A percentile compares a stretch with the other conserved stretches of the same genome.
These are phyloP conservation scores for Fusarium dimerum DNA, from an alignment of 2,329 filamentous ascomycete genomes.

Conservation along the genomic window DNA sequence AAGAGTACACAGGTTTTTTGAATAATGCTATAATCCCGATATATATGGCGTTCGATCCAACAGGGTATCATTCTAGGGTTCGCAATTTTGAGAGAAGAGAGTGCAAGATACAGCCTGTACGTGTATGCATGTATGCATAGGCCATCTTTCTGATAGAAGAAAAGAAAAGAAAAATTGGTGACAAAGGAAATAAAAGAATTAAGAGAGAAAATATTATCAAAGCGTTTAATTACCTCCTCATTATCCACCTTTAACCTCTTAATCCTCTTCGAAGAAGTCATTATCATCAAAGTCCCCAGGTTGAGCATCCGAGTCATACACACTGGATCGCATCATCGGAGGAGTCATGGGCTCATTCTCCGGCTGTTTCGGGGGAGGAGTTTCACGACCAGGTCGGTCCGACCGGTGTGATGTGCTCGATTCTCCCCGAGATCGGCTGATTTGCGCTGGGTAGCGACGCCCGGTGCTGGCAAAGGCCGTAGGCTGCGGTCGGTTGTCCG, in stretches of 20 bases:
- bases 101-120: constrained; percentile 25
- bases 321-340: constrained; percentile 59
- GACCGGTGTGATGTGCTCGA: constrained; percentile 33
- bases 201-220: too few relatives aligned
- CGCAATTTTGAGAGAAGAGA: constrained; percentile 33
- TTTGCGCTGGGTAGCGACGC: constrained; percentile 55
- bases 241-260: constrained; percentile 5
- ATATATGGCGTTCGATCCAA: constrained; percentile 35
- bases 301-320: constrained; percentile 63
- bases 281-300: constrained; percentile 61
- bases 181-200: constrained; percentile 13
- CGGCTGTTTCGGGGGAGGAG: constrained; percentile 43
- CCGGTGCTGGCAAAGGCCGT: constrained; percentile 64
- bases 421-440: constrained; percentile 28
- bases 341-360: constrained; percentile 54
- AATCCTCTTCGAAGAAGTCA: constrained; percentile 57
- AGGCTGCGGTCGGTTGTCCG: constrained; percentile 47
- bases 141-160: constrained; percentile 32
- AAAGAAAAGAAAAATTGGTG: constrained; percentile 17
- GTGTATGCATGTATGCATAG: constrained; percentile 23
- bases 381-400: constrained; percentile 16
- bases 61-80: constrained; percentile 44
- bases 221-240: too few relatives aligned
- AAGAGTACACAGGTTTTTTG: constrained; percentile 1
- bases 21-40: constrained; percentile 21